These are phyloP conservation scores for Elsinoe batatas DNA, from an alignment of 2,329 filamentous ascomycete species.

Conservation along the genomic window DNA sequence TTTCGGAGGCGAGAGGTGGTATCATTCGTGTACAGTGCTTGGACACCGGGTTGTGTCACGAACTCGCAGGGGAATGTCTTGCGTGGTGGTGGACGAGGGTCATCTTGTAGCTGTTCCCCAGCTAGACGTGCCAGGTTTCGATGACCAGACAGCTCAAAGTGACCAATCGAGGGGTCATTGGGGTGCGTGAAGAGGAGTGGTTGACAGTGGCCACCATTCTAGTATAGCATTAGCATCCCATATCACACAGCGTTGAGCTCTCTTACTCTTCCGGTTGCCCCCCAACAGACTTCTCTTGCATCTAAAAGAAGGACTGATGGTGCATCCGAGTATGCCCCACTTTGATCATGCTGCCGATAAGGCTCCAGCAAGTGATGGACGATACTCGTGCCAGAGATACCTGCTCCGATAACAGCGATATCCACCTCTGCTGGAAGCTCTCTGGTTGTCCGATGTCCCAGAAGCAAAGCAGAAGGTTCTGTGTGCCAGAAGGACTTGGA, in stretches of 20 bases:
- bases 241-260: conserved; percentile 1
- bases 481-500: conserved; percentile 65
- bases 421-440: conserved; percentile 54
- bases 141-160: conserved; percentile 65
- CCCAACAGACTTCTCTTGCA: conserved; percentile 70
- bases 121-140: conserved; percentile 47
- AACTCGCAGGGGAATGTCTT: conserved; percentile 61
- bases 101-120: background rate
- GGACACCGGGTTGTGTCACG: conserved; percentile 52
- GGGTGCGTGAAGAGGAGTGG: conserved; percentile 54
- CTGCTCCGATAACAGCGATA: conserved; percentile 63
- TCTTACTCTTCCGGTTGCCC: conserved; percentile 69
- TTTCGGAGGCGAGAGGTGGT: conserved; percentile 44
- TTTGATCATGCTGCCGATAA: conserved; percentile 24
- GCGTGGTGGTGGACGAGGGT: conserved; percentile 17
- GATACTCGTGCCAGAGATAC: conserved; percentile 65
- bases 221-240: conserved; percentile 7
- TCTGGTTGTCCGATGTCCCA: conserved; percentile 58
- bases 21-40: conserved; percentile 49
- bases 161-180: conserved; percentile 46
- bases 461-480: conserved; percentile 53
- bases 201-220: conserved; percentile 59
- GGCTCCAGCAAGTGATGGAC: conserved; percentile 43
- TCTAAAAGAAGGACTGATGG: conserved; percentile 61
- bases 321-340: conserved; percentile 35